These are phyloP conservation scores for Friedmanniomyces simplex DNA, from an alignment of 495 filamentous ascomycete species.

Conservation along the genomic window DNA sequence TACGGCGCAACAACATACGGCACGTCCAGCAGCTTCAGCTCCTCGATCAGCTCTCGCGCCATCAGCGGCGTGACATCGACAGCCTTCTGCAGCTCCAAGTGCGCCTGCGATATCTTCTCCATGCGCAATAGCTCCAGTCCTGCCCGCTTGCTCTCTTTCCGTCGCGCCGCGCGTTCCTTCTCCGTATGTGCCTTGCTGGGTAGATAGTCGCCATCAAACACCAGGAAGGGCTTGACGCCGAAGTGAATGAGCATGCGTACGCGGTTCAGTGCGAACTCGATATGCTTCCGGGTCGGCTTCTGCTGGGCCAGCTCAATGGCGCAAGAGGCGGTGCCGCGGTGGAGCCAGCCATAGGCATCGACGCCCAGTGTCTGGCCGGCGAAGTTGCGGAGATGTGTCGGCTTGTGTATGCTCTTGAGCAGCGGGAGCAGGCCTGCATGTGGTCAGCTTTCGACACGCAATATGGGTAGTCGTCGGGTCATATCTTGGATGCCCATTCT, in stretches of 20 bases:
- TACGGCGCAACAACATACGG: constrained; percentile 93
- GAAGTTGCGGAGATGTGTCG: constrained; percentile 75
- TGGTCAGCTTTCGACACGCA: constrained; percentile 1
- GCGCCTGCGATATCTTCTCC: constrained; percentile 68
- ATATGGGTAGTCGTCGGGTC: constrained; percentile 4
- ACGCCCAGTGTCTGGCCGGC: constrained; percentile 80
- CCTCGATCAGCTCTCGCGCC: constrained; percentile 85
- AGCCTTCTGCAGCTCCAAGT: constrained; percentile 84
- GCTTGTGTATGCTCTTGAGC: constrained; percentile 91
- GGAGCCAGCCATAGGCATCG: constrained; percentile 97
- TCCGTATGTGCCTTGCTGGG: constrained; percentile 96
- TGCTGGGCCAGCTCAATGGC: constrained; percentile 82
- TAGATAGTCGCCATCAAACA: constrained; percentile 93
- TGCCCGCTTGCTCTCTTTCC: constrained; percentile 60
- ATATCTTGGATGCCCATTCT: constrained; percentile 66
- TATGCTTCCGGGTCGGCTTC: constrained; percentile 77
- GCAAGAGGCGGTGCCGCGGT: constrained; percentile 84
- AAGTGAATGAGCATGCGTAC: constrained; percentile 89
- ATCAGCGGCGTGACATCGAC: constrained; percentile 94
- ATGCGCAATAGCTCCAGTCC: constrained; percentile 73
- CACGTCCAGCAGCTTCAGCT: constrained; percentile 66
- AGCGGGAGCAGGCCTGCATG: constrained; percentile 70
- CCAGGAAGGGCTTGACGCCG: constrained; percentile 81
- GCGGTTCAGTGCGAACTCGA: constrained; percentile 83
- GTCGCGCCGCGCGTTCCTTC: constrained; percentile 51